Evolutionary conservation across 306 rosid genomes (phyloP).

Genomic region (Dryas drummondii): DNA sequence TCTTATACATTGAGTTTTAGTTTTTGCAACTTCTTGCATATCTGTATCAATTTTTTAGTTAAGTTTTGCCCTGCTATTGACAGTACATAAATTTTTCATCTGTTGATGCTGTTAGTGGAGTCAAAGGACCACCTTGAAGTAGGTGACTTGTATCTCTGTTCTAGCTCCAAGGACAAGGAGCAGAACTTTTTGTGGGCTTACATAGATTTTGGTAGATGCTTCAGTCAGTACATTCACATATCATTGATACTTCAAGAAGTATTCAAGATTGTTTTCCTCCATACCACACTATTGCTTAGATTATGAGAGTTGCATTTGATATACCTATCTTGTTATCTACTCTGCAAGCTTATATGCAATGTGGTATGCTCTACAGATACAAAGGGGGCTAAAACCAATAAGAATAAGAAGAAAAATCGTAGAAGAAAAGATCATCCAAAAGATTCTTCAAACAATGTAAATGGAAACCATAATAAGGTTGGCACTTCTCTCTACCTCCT

Average conservation of each 20-base stretch:
- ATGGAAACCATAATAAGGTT: conserved; percentile 57
- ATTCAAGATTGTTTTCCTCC: neutral
- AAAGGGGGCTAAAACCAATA: conserved; percentile 54
- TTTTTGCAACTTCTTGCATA: conserved; percentile 4
- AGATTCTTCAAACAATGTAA: conserved; percentile 46
- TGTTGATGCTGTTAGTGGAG: conserved; percentile 7
- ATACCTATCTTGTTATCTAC: neutral
- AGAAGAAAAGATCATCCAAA: conserved; percentile 66
- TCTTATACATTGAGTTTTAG: conserved; percentile 6
- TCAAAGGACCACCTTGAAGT: conserved; percentile 1
- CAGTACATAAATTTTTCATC: neutral
- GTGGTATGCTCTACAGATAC: conserved; percentile 50
- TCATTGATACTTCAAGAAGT: neutral
- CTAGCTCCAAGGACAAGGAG: conserved; percentile 3
- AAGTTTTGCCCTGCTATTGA: neutral
- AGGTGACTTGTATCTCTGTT: neutral
- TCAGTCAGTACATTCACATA: neutral
- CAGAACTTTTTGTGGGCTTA: neutral
- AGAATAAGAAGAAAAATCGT: conserved; percentile 81
- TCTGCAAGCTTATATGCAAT: neutral
- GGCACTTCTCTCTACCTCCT: conserved; percentile 2
- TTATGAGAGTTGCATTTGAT: neutral
- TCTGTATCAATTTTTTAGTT: conserved; percentile 3
- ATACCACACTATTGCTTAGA: neutral
- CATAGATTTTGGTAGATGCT: conserved; percentile 9